Base-by-base conservation (phyloP, 2,329 filamentous ascomycete species). In the Colletotrichum scovillei region DNA sequence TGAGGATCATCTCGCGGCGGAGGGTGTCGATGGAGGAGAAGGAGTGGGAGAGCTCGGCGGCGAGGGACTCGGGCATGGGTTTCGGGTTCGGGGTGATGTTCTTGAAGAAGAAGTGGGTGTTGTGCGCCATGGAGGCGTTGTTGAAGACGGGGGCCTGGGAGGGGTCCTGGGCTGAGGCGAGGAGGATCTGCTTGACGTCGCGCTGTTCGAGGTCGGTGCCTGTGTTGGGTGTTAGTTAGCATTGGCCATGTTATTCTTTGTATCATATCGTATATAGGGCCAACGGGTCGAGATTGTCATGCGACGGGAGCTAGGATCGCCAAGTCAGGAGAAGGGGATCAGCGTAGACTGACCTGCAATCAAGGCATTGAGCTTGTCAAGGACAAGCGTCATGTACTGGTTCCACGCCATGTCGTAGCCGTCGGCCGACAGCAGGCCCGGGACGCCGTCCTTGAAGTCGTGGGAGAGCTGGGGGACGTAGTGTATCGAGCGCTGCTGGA, bases 71-170 rank as follows among this genome's bases (percentile, higher is more conserved):
- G 72, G 90, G 90, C 76, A 94, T 92, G 76, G 83, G 78, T 60
- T 82, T 85, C 68, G 80, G 88, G 81, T 75, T 66, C 68, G 84
- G 83, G 67, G 81, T 78, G 75, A 86, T 81, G 79, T 87, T 84
- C 77, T 89, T 82, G 88, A 96, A 95, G 90, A 95, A 96, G 87
- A 95, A 93, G 81, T 91, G 86, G 82, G 91, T 98, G 90, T 98
- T 98, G 88, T 94, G 93, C 69, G 95, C 94, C 94, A 97, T 97
- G 78, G 94, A 97, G 82, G 97, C 97, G 82, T 97, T 91, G 89
- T 98, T 99, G 91, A 99, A 99, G 81, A 93, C 87, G 78, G 92
- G 88, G 55, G 97, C 97, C 75, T 90, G 88, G 77, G 88, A 88
- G 57, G 96, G 93, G 79, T 97, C 90, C 82, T 95, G 94, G 73